Evolutionary conservation across 2,329 filamentous ascomycete species (phyloP).

Genomic region (Gremmenia infestans): DNA sequence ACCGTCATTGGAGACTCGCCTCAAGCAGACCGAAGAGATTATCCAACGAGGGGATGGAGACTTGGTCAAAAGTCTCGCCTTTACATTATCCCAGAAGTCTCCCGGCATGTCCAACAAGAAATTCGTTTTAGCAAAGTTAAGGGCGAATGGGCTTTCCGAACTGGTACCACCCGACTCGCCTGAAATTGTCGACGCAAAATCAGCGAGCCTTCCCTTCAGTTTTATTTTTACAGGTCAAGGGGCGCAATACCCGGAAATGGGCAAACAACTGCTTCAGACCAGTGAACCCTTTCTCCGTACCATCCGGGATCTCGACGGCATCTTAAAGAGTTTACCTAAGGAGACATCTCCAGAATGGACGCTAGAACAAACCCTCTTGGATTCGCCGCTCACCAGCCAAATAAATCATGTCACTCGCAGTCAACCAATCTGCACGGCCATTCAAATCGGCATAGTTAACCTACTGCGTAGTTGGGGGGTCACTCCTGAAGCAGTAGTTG

Average conservation of each 20-base stretch:
- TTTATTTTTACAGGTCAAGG: conserved; percentile 19
- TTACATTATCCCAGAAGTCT: conserved; percentile 28
- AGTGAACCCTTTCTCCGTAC: conserved; percentile 31
- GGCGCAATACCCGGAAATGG: conserved; percentile 18
- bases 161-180: too few species aligned
- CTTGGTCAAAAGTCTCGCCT: conserved; percentile 7
- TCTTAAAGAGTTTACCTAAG: conserved; percentile 9
- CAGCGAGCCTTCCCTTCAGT: background rate
- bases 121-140: background rate
- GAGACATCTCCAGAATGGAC: background rate
- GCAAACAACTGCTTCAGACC: conserved; percentile 10
- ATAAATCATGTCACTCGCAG: background rate
- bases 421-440: conserved; percentile 28
- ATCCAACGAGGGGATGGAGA: background rate
- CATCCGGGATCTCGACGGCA: conserved; percentile 2
- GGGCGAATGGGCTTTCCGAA: background rate
- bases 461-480: conserved; percentile 36
- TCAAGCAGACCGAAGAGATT: conserved; percentile 27
- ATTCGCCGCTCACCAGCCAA: background rate
- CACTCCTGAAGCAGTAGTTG: conserved; percentile 34
- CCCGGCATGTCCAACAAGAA: too few species aligned
- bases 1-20: background rate
- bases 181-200: conserved; percentile 2
- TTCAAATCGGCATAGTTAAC: conserved; percentile 42
- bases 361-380: conserved; percentile 4